Evolutionary conservation across 2,329 filamentous ascomycete genomes (phyloP).

Genomic region (Aspergillus awamori): DNA sequence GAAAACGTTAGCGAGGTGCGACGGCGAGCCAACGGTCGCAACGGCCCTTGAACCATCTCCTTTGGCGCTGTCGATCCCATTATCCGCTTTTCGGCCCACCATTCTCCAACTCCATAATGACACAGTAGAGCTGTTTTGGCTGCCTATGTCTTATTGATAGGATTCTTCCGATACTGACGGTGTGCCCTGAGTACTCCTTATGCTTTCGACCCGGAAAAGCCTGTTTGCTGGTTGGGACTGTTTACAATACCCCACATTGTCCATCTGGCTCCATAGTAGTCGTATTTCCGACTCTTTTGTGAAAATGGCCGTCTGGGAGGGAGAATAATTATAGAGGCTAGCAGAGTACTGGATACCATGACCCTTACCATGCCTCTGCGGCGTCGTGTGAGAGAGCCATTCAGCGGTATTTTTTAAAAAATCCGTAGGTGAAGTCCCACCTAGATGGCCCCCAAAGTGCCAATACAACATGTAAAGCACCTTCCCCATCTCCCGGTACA

Average conservation of each 20-base stretch:
- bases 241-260: not conserved
- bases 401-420: no score
- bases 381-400: not conserved
- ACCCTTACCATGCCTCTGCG: not conserved
- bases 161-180: not conserved
- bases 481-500: no score
- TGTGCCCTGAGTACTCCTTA: not conserved
- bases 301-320: not conserved
- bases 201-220: not conserved
- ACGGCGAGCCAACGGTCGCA: constrained; percentile 18
- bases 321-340: not conserved
- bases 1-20: constrained; percentile 11
- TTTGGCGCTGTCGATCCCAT: constrained; percentile 23
- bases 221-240: not conserved
- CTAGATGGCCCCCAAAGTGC: no score
- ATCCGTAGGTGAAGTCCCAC: no score
- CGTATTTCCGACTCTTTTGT: not conserved
- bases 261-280: not conserved
- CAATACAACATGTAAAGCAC: no score
- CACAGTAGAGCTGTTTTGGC: constrained; percentile 8
- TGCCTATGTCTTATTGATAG: not conserved
- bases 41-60: constrained; percentile 19
- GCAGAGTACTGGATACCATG: not conserved
- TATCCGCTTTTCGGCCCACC: constrained; percentile 15
- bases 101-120: constrained; percentile 16